Conservation (phyloP, 2,329 filamentous ascomycete species). For the Hypocreales sp. region DNA sequence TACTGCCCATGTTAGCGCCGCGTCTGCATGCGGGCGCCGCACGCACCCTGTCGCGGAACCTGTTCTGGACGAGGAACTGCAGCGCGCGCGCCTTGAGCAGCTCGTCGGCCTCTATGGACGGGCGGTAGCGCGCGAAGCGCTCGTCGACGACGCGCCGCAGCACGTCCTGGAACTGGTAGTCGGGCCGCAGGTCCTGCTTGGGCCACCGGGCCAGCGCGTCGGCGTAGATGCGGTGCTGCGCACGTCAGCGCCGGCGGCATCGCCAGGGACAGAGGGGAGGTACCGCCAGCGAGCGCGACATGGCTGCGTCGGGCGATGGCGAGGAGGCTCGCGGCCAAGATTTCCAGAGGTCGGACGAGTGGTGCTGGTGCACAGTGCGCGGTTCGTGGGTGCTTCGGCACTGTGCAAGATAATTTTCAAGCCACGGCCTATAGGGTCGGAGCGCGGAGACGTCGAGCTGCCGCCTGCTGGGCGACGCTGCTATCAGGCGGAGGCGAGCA, state of each 20-base stretch:
- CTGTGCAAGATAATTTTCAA: no score
- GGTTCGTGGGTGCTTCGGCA: no score
- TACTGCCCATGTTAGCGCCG: conserved; percentile 11
- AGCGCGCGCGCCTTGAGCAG: conserved; percentile 43
- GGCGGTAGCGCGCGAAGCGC: conserved; percentile 16
- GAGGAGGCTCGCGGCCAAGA: no score
- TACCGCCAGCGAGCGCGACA: conserved; percentile 19
- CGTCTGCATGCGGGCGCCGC: background rate
- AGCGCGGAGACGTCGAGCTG: no score
- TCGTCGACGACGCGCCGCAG: conserved; percentile 23
- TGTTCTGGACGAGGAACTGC: conserved; percentile 11
- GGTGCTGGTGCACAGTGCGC: no score
- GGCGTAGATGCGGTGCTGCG: conserved; percentile 20
- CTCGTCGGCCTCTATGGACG: conserved; percentile 29
- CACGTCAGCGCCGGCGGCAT: background rate
- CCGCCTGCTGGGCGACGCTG: no score
- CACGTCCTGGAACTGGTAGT: conserved; percentile 44
- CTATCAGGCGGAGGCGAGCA: no score
- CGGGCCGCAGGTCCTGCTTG: conserved; percentile 45
- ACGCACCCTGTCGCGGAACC: conserved; percentile 37
- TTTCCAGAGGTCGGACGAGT: no score
- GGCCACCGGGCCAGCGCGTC: conserved; percentile 40
- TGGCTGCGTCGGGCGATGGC: conserved; percentile 8
- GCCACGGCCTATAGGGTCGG: no score
- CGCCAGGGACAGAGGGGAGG: background rate